Evolutionary conservation across 768 basidiomycete species (phyloP).

Genomic region (Auriscalpium microsporum): DNA sequence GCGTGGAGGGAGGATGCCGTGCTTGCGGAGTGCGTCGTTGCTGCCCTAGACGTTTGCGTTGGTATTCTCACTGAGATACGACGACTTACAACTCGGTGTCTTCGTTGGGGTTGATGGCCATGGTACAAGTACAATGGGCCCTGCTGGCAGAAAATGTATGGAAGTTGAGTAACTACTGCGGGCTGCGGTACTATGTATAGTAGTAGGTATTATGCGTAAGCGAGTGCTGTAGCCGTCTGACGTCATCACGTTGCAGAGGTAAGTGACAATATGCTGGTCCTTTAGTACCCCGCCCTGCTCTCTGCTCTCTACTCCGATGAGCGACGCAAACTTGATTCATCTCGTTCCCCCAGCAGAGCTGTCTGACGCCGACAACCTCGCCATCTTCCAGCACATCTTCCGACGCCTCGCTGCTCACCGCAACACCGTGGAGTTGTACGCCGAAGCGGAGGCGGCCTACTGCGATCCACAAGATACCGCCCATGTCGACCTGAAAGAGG

Average conservation of each 20-base stretch:
- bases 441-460: slow-evolving; percentile 25
- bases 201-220: no score
- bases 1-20: slow-evolving; percentile 81
- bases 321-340: slow-evolving; percentile 17
- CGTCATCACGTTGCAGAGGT: no score
- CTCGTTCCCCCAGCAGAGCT: slow-evolving; percentile 33
- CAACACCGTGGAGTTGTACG: slow-evolving; percentile 35
- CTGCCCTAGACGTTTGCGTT: slow-evolving; percentile 31
- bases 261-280: no score
- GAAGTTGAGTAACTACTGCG: no score
- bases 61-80: not conserved
- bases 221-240: no score
- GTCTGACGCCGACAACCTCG: slow-evolving; percentile 23
- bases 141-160: no score
- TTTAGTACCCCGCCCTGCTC: no score
- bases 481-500: slow-evolving; percentile 14
- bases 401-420: slow-evolving; percentile 37
- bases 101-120: slow-evolving; percentile 77
- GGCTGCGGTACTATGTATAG: no score
- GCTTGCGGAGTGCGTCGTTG: slow-evolving; percentile 57
- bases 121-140: slow-evolving; percentile 13
- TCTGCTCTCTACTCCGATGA: no score
- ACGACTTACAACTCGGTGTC: slow-evolving; percentile 89
- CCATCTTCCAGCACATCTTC: slow-evolving; percentile 36
- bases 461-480: slow-evolving; percentile 17